Percentiles rank a stretch among this genome's conserved stretches.
Evolutionary conservation across 108 stramenopile species (phyloP).

Genomic region (Cyclotella distinguenda): DNA sequence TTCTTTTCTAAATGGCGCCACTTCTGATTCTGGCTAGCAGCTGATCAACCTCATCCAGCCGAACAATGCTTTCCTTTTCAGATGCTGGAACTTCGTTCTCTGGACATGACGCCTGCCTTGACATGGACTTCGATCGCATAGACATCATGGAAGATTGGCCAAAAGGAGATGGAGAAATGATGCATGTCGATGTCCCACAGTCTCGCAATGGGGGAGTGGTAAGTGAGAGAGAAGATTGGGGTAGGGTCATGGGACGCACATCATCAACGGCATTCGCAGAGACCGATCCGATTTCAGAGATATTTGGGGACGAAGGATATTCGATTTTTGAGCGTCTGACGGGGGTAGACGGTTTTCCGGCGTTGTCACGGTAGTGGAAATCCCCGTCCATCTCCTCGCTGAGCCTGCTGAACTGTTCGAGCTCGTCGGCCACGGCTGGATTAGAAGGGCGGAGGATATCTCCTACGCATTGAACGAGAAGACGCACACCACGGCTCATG

Average conservation of each 20-base stretch:
- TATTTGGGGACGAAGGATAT: conserved; percentile 34
- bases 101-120: conserved; percentile 17
- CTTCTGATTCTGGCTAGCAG: conserved; percentile 21
- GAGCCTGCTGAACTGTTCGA: conserved; percentile 37
- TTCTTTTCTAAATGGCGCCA: conserved; percentile 7
- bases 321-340: conserved; percentile 3
- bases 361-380: conserved; percentile 12
- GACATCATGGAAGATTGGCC: conserved; percentile 4
- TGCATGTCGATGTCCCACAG: neutral
- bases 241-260: conserved; percentile 13
- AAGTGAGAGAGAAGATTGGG: conserved; percentile 12
- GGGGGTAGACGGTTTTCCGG: neutral
- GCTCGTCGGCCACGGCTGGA: conserved; percentile 36
- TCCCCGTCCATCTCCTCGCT: conserved; percentile 35
- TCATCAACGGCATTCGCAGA: conserved; percentile 15
- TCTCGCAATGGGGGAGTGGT: neutral
- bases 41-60: conserved; percentile 32
- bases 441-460: conserved; percentile 31
- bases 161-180: conserved; percentile 1
- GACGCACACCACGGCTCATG: conserved; percentile 35
- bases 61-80: conserved; percentile 23
- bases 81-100: conserved; percentile 14
- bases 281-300: conserved; percentile 38
- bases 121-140: conserved; percentile 15
- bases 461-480: conserved; percentile 44